Percentiles rank a stretch among this genome's conserved stretches.
These are phyloP conservation scores for Pezicula carpinea DNA, from an alignment of 2,329 filamentous ascomycete species.

Conservation along the genomic window DNA sequence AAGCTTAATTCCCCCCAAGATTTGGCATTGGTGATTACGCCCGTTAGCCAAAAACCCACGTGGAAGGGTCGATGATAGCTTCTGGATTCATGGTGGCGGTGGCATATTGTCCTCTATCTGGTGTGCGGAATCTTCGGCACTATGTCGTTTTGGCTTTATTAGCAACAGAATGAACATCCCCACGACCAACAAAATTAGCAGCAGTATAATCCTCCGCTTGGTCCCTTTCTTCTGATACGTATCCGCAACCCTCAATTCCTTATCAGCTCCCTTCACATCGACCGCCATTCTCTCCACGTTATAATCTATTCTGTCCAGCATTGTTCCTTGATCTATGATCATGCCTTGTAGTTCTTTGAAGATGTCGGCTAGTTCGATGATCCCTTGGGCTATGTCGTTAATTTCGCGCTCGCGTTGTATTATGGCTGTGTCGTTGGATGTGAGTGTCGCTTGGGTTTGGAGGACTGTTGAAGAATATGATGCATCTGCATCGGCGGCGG, in stretches of 20 bases:
- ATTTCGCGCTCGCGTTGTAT: conserved; percentile 93
- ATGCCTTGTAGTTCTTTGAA: conserved; percentile 95
- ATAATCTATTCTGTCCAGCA: conserved; percentile 94
- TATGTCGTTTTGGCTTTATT: conserved; percentile 51
- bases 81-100: conserved; percentile 10
- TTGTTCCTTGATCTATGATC: conserved; percentile 88
- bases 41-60: too few relatives aligned
- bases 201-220: conserved; percentile 87
- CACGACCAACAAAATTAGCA: conserved; percentile 79
- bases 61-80: too few relatives aligned
- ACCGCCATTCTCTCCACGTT: conserved; percentile 95
- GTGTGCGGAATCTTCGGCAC: not conserved
- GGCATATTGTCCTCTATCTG: conserved; percentile 19
- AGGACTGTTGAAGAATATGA: conserved; percentile 84
- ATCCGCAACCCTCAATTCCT: conserved; percentile 83
- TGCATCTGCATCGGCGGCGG: conserved; percentile 91
- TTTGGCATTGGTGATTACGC: too few relatives aligned
- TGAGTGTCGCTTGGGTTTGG: conserved; percentile 62
- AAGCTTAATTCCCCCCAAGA: too few relatives aligned
- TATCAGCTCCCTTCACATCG: conserved; percentile 88
- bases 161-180: conserved; percentile 82
- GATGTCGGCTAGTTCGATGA: conserved; percentile 93
- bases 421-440: conserved; percentile 78
- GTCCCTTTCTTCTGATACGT: conserved; percentile 84
- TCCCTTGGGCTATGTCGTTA: conserved; percentile 95